Base-by-base conservation (phyloP, 2,329 filamentous ascomycete species). In the Sarocladium brachiariae region DNA sequence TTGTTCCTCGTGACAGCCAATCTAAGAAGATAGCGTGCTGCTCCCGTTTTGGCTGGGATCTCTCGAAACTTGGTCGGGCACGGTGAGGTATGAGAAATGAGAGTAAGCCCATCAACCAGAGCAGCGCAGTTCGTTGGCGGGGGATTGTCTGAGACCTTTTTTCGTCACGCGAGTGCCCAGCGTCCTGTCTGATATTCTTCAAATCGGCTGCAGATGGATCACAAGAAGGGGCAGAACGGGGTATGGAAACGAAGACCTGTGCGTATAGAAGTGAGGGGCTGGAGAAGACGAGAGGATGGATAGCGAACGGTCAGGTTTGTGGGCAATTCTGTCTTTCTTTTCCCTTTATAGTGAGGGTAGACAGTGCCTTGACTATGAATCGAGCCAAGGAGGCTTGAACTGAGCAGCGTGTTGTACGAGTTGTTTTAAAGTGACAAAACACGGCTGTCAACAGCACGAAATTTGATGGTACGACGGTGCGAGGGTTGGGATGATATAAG, bases 1-100 rank as follows among this genome's bases (percentile, higher is more conserved):
- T 30, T n/a, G 27, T 14, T 31, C 43, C 43, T 47, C 43, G 43
- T 47, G 43, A 47, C 43, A 47, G n/a, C 24, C 25, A 47, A 33
- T 21, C 25, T 16, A 21, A 13, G 27, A 43, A 7, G 14, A 19
- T 23, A 25, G 11, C 13, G 10, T 4, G 23, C 35, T 10, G 16
- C 23, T 43, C 39, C 11, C 23, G 23, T 11, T 25, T 43, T 43
- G 39, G 23, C 21, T 43, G 8, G 39, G 39, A 27, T 25, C 21
- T 19, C 10, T 25, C 4, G 23, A 16, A 43, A n/a, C 6, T 6
- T 7, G 21, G 23, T 11, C 24, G 11, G 21, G 39, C 21, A 25
- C 5, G 39, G 39, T 25, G 21, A 43, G 39, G 14, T 47, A 33
- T 47, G 19, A 16, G 43, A 47, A 47, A 47, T 25, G 43, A 47